phyloP scores from a whole-genome alignment of 352 stramenopile genomes.

The Phytophthora fragariae region DNA sequence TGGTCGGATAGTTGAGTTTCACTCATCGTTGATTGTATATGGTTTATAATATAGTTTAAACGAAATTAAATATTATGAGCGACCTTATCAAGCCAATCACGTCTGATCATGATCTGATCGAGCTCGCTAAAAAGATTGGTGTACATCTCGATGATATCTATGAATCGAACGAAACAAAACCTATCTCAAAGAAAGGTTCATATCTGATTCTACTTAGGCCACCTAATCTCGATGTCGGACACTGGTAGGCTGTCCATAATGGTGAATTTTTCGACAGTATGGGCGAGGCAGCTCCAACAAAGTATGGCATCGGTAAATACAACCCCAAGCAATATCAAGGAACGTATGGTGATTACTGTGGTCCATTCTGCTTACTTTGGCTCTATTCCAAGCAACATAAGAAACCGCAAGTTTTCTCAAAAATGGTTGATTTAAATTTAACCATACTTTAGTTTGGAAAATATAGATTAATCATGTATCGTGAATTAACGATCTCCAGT shows the following conservation, averaged over 20 bases:
- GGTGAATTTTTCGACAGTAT: not conserved
- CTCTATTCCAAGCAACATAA: no score
- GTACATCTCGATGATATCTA: not conserved
- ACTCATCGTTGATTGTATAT: not conserved
- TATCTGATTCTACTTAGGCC: no score
- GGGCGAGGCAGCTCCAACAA: not conserved
- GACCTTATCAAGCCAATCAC: no score
- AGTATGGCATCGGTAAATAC: not conserved
- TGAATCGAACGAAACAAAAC: not conserved
- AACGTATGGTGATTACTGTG: no score
- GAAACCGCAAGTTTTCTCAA: no score
- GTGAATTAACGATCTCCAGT: no score
- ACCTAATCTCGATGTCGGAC: not conserved
- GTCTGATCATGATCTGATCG: not conserved
- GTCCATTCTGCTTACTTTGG: no score
- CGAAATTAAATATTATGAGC: not conserved
- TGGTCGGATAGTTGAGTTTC: no score
- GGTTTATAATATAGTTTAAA: not conserved
- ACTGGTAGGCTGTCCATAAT: constrained; percentile 1
- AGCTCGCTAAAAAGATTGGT: not conserved
- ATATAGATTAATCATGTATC: no score
- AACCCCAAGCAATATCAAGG: not conserved
- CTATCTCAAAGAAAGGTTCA: no score
- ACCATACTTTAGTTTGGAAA: no score
- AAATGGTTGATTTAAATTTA: no score